Evolutionary conservation across 2,329 filamentous ascomycete genomes (phyloP), one percentile per base, ranked within the genome.

Genomic region (Trichoderma endophyticum): DNA sequence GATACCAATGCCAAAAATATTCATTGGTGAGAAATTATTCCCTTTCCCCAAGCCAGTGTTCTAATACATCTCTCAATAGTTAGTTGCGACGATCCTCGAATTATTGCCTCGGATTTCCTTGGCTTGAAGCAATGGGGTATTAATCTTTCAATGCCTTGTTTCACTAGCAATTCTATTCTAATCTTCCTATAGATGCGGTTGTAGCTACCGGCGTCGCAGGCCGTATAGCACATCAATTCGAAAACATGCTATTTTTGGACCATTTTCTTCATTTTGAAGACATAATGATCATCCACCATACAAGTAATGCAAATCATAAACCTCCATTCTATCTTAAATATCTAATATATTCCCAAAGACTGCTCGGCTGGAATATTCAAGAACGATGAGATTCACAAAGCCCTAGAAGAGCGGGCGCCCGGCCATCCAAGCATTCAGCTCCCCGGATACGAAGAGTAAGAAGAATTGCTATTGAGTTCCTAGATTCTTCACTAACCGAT

Each of bases 1-100:
- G 24, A 48, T 63, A 63, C 61, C 61, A n/a, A 63, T 48, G 36
- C 61, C 61, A 63, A 63, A 63, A 26, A 63, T 63, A 48, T 63
- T 63, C 26, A 63, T 63, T 48, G 57, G 57, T 60, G 6, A 7
- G n/a, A 8, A 34, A 21, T 3, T 34, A 7, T 21, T 36, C n/a
- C 3, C n/a, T 21, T 21, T 26, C 11, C 2, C 6, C 9, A 36
- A 59, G 30, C 9, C 1, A 7, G 2, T 39, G 8, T 61, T 21
- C 61, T 63, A 15, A 63, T 18, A 7, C 14, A 26, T 5, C 14
- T n/a, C 7, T 24, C 12, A 30, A 26, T 11, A 48, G 61, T 63
- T 21, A 48, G 34, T 8, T 63, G 61, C 15, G 34, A 30, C 15
- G 61, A 63, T 8, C 61, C 61, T 30, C 61, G 61, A 48, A 63